These are phyloP conservation scores for Ophiostoma tasmaniense DNA, from an alignment of 2,329 filamentous ascomycete genomes.

Conservation along the genomic window DNA sequence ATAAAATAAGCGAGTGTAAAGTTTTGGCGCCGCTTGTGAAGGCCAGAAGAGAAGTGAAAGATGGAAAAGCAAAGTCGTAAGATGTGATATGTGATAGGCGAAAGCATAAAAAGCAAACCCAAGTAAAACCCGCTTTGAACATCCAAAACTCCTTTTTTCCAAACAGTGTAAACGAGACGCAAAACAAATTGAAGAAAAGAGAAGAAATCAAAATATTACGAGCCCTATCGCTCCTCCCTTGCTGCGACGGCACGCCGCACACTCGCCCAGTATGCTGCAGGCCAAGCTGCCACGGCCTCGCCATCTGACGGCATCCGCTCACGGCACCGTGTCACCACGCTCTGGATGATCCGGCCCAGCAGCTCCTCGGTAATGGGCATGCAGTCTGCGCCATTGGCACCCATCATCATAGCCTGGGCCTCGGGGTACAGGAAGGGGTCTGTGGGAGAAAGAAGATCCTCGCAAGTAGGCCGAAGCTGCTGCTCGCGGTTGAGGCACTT, in stretches of 20 bases:
- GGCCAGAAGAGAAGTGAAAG: neutral
- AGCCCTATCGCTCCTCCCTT: slow-evolving; percentile 23
- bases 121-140: neutral
- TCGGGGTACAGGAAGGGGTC: slow-evolving; percentile 58
- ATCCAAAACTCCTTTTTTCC: neutral
- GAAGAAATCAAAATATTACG: neutral
- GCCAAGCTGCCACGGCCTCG: slow-evolving; percentile 49
- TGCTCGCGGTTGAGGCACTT: slow-evolving; percentile 56
- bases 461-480: slow-evolving; percentile 54
- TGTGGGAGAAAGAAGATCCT: slow-evolving; percentile 48
- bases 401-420: slow-evolving; percentile 27
- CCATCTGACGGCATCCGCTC: slow-evolving; percentile 51
- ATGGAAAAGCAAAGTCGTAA: slow-evolving; percentile 5
- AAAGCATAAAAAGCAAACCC: slow-evolving; percentile 4
- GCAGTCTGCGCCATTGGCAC: slow-evolving; percentile 30
- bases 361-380: slow-evolving; percentile 56
- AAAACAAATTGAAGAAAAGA: neutral
- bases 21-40: neutral
- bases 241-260: slow-evolving; percentile 43
- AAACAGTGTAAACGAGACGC: neutral
- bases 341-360: slow-evolving; percentile 53
- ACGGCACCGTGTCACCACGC: slow-evolving; percentile 50
- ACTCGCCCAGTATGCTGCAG: slow-evolving; percentile 53
- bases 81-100: neutral
- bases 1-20: slow-evolving; percentile 2